Evolutionary conservation across 1,139 yeast species (phyloP), one percentile per base, ranked within the genome.

Genomic region (Kurtzmaniella quercitrusa): DNA sequence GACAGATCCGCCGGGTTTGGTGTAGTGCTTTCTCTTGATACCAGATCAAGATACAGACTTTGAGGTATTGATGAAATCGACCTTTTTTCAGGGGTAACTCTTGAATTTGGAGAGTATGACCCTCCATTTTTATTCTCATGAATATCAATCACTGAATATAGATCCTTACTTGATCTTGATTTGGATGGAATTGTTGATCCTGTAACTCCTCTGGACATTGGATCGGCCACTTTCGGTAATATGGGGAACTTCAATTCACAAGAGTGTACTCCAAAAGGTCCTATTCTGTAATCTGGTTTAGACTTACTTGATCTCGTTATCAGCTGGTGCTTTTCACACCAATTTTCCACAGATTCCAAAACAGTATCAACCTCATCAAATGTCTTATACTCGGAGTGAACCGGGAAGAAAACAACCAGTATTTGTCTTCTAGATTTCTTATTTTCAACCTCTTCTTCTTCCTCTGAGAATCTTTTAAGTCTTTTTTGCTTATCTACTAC

Each of bases 401-500:
- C 37, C 9, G 37, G 26, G 14, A 34, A 34, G 4, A 20, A n/a
- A 4, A 34, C 37, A 12, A 34, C 16, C 37, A 34, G 37, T n/a
- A 34, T 19, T 3, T 34, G 37, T 34, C 37, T 34, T 34, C 37
- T 34, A 16, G 37, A 19, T 14, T 34, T 35, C 12, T 17, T 34
- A 19, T n/a, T 7, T 40, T 21, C 8, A 42, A 42, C 15, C 33
- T 36, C 17, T 0, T 48, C 47, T 40, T 55, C 60, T 39, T 71
- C 53, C 42, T 61, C 56, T n/a, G 50, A 9, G 18, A 16, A 30
- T 30, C 15, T 30, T 7, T 30, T 5, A n/a, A 38, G 21, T 14
- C 21, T 16, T 20, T 35, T 39, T 20, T 36, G 17, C 6, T 43
- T 36, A 11, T 55, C 50, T 5, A 63, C 50, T 1, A 68, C 62